Percentiles rank a stretch among this genome's conserved stretches.
Conservation (phyloP, 768 basidiomycete genomes). For the Sporobolomyces pararoseus region DNA sequence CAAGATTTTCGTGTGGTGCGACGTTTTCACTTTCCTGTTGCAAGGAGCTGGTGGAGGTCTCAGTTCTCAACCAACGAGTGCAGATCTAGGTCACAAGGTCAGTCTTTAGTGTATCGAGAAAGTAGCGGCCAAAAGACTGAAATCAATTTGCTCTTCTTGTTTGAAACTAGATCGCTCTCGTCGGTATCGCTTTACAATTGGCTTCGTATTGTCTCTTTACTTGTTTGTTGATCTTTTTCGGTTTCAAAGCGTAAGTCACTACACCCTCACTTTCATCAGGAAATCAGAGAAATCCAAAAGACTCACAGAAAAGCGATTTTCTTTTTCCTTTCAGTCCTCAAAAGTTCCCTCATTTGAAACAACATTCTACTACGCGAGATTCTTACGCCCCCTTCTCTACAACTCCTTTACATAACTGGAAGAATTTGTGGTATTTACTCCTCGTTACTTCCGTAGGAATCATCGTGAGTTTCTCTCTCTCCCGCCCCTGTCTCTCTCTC, state of each 20-base stretch:
- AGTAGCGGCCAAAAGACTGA: no score
- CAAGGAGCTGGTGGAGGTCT: constrained; percentile 27
- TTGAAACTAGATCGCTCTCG: constrained; percentile 37
- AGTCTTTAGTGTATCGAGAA: no score
- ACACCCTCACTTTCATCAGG: no score
- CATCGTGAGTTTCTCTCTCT: constrained; percentile 4
- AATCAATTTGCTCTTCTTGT: no score
- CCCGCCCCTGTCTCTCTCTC: neutral
- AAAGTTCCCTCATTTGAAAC: neutral
- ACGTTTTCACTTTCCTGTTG: constrained; percentile 37
- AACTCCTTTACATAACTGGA: constrained; percentile 22
- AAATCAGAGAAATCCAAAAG: no score
- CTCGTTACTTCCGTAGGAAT: constrained; percentile 27
- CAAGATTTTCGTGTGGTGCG: constrained; percentile 28
- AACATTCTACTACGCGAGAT: neutral
- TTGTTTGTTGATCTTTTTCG: constrained; percentile 32
- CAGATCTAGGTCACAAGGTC: constrained; percentile 11
- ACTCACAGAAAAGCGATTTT: no score
- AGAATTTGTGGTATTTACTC: constrained; percentile 17
- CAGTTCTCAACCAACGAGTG: neutral
- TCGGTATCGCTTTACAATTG: constrained; percentile 38
- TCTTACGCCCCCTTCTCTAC: constrained; percentile 1
- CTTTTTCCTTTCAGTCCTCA: no score
- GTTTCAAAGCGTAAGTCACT: constrained; percentile 22
- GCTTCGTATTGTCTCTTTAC: constrained; percentile 34